Evolutionary conservation across 176 grass and related monocot genomes (phyloP), one percentile per base, ranked within the genome.

Genomic region (Ananas comosus): DNA sequence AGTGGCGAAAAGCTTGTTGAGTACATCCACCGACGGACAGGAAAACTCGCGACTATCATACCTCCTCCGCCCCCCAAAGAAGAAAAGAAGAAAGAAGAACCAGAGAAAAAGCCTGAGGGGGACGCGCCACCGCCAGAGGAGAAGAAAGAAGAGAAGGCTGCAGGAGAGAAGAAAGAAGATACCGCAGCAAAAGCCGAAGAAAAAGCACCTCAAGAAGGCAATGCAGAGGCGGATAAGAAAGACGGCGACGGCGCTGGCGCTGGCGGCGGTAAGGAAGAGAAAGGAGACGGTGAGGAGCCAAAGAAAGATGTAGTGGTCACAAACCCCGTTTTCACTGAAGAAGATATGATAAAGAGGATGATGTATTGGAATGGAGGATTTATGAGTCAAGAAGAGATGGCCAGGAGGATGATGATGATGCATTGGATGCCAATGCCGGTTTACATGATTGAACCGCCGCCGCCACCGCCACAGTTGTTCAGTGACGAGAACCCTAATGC

Each of bases 401-500:
- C 76, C 5, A 81, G 65, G 70, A 82, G 83, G 72, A 86, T 83
- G 83, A 72, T 80, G 50, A 78, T 81, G 80, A 59, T 71, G 65
- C 54, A 76, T 10, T 72, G 51, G 48, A 80, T 78, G 70, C 76
- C 75, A 10, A 75, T 66, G 83, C 77, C 77, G 23, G 49, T 84
- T 12, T 84, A 84, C 66, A 72, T 87, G 81, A 51, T 83, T 56
- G 79, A 96, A 10, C 72, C 51, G 2, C 87, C 72, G 1, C 50
- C 71, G 0, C 79, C 79, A 12, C 80, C 88, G 12, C 84, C 81
- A 8, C 84, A 91, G 63, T 52, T 90, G 50, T 96, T 96, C 76
- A 96, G 91, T 65, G 91, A 96, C 48, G 91, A 96, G 87, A 91
- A 96, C 48, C 91, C 91, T 3, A 90, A 96, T 64, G 84, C 91